Evolutionary conservation across 371 early-diverging fungal genomes (phyloP), one percentile per base, ranked within the genome.

Genomic region (Parasitella parasitica): DNA sequence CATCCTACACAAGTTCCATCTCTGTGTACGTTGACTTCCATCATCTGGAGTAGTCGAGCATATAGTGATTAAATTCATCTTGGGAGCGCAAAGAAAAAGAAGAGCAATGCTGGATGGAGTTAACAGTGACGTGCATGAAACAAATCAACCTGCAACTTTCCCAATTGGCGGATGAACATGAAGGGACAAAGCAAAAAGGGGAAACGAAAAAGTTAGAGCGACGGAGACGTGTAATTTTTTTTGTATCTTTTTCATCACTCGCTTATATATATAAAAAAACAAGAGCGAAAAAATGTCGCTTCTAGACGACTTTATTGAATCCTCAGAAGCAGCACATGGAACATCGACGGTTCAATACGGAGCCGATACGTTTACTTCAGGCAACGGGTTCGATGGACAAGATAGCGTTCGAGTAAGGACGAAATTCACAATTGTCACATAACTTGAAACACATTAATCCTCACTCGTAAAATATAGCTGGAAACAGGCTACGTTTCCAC

Each of bases 401-500:
- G 61, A 62, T 39, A 67, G 51, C 34, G 30, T 50, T 28, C 50
- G 50, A 6, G 30, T 50, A 50, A 50, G 27, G n/a, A n/a, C n/a
- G n/a, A 26, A n/a, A 50, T 13, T 2, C 15, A 16, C 28, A 22
- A 6, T 26, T 26, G 49, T 15, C 11, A 50, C 50, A 50, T 50
- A 28, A n/a, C 13, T 28, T 39, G 18, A 41, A 27, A 20, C 41
- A n/a, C 16, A 32, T 35, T 57, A 35, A 48, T 46, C 35, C 32
- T 46, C 24, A 4, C n/a, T 13, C 35, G 2, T 30, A 26, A 5
- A 18, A n/a, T 37, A 9, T 67, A 83, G 83, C 72, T 73, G 49
- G 83, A 81, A 62, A 76, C 76, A n/a, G 81, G 81, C 22, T 81
- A 75, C 61, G 78, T 79, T 43, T 72, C 75, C 6, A 63, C 73